Evolutionary conservation across 805 yeast species (phyloP).

Genomic region (Yamadazyma takamatsuzukensis): DNA sequence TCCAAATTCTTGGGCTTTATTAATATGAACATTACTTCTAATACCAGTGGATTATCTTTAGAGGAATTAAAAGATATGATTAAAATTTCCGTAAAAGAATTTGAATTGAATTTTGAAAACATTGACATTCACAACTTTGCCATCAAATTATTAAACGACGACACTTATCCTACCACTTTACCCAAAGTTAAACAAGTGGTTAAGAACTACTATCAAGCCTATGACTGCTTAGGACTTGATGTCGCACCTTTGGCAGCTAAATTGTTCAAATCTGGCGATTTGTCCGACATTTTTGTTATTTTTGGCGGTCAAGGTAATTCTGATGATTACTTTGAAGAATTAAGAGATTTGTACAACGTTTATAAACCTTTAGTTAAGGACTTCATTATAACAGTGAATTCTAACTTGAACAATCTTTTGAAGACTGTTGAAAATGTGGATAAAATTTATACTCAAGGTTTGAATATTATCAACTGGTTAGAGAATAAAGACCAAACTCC

Average conservation of each 20-base stretch:
- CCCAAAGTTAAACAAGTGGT: conserved; percentile 71
- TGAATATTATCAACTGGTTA: conserved; percentile 86
- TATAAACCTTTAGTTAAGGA: conserved; percentile 73
- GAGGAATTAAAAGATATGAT: conserved; percentile 70
- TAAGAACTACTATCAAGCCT: conserved; percentile 65
- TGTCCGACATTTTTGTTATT: conserved; percentile 70
- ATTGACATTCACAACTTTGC: conserved; percentile 87
- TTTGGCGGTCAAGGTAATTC: conserved; percentile 99
- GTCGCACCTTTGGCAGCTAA: background rate
- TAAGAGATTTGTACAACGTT: conserved; percentile 75
- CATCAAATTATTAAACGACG: conserved; percentile 54
- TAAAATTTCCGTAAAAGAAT: conserved; percentile 69
- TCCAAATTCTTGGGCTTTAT: conserved; percentile 80
- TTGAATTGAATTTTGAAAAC: conserved; percentile 64
- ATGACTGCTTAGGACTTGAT: conserved; percentile 13
- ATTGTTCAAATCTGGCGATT: background rate
- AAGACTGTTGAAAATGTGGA: conserved; percentile 72
- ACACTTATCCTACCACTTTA: conserved; percentile 59
- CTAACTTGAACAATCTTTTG: conserved; percentile 63
- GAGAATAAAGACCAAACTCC: conserved; percentile 83
- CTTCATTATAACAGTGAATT: conserved; percentile 66
- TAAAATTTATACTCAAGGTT: conserved; percentile 90
- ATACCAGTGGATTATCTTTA: conserved; percentile 17
- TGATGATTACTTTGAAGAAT: conserved; percentile 95
- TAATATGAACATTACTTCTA: conserved; percentile 3